phyloP scores from a whole-genome alignment of 306 rosid species.

The Sindora glabra region DNA sequence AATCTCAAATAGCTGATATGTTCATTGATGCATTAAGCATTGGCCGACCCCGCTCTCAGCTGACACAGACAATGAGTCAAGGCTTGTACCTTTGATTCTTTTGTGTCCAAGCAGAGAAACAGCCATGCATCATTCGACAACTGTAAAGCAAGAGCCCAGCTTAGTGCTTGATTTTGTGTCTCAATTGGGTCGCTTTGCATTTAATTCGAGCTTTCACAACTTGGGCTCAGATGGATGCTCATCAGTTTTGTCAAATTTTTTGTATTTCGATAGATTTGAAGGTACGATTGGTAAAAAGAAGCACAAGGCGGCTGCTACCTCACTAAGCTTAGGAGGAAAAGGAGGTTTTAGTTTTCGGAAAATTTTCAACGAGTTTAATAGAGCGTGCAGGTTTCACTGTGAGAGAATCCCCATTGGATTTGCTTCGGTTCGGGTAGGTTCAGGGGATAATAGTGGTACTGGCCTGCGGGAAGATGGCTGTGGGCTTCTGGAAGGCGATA shows the following conservation, averaged over 20 bases:
- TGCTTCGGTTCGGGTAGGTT: constrained; percentile 47
- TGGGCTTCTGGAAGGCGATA: constrained; percentile 12
- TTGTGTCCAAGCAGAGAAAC: background rate
- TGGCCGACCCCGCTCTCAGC: no score
- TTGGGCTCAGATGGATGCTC: constrained; percentile 32
- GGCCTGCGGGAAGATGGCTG: constrained; percentile 35
- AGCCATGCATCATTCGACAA: constrained; percentile 47
- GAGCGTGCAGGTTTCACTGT: constrained; percentile 55
- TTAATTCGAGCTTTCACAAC: constrained; percentile 26
- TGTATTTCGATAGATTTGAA: constrained; percentile 27
- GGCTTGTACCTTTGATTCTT: background rate
- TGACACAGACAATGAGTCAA: background rate
- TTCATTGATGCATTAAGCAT: no score
- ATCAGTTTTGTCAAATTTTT: constrained; percentile 34
- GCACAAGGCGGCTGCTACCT: constrained; percentile 29
- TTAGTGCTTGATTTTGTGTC: constrained; percentile 41
- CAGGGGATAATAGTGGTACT: constrained; percentile 23
- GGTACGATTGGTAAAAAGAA: constrained; percentile 5
- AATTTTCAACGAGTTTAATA: constrained; percentile 45
- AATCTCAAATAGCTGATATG: no score
- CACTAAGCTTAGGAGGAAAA: constrained; percentile 26
- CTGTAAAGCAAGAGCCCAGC: constrained; percentile 37
- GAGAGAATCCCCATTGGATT: constrained; percentile 67
- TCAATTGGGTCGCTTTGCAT: constrained; percentile 45
- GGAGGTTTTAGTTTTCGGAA: constrained; percentile 32